Evolutionary conservation across 2,329 filamentous ascomycete genomes (phyloP), one percentile per base, ranked within the genome.

Genomic region (Cladorrhinum sp.): DNA sequence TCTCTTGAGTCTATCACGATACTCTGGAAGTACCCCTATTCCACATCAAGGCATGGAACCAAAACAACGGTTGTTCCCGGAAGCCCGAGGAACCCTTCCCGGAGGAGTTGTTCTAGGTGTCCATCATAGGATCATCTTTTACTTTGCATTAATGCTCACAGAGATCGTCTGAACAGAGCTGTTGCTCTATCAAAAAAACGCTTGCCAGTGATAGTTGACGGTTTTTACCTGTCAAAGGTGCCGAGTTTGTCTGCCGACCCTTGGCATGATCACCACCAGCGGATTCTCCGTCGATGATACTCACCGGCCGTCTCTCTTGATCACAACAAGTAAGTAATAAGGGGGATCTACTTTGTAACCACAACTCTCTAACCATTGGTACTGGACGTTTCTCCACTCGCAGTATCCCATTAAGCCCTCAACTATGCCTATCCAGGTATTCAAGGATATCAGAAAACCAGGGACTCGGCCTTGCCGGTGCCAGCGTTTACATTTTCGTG

Each of bases 211-310:
- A 18, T 23, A 2, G 24, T 23, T 20, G 29, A 8, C 22, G 36
- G 56, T 58, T 48, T 25, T 53, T 22, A n/a, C 18, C n/a, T 32
- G 27, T 10, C 13, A 53, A 36, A 53, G 27, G n/a, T 22, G n/a
- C 22, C 36, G 27, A 22, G 24, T 23, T 6, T n/a, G n/a, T 6
- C 32, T 55, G 32, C 27, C 51, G 29, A 32, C 50, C 32, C 7
- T 13, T 22, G 24, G 48, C 56, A 58, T 58, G 32, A 58, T 53
- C 22, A 48, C 41, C n/a, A 61, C 63, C 50, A 50, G 57, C 60
- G 61, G 60, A 64, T 62, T 52, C 49, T 55, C 57, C 41, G 60
- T 29, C 36, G 60, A 58, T 66, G 64, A 66, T 20, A 67, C 66
- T 67, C 59, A 64, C 65, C 64, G 65, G 59, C 55, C 41, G 41